Evolutionary conservation across 1,284 basidiomycete species (phyloP).

Genomic region (Rhodotorula sp.): DNA sequence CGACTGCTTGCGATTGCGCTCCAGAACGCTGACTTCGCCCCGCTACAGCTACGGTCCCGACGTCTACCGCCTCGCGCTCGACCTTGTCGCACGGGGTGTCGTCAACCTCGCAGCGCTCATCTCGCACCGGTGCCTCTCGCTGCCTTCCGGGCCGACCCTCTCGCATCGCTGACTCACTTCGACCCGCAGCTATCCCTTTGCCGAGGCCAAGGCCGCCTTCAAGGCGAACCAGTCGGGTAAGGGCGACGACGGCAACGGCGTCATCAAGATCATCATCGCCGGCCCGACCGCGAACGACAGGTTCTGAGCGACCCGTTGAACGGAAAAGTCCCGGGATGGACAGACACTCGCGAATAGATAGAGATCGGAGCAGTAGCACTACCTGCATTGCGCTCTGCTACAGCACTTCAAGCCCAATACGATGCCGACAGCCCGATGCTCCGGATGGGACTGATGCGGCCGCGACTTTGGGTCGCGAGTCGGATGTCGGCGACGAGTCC

Average conservation of each 20-base stretch:
- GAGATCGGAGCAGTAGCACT: no score
- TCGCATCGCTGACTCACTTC: background rate
- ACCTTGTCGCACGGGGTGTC: constrained; percentile 56
- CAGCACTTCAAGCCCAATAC: constrained; percentile 58
- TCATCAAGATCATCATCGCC: constrained; percentile 56
- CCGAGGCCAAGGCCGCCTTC: constrained; percentile 57
- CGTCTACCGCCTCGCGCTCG: constrained; percentile 60
- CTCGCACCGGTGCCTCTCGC: constrained; percentile 56
- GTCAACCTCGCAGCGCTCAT: constrained; percentile 58
- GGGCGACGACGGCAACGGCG: constrained; percentile 59
- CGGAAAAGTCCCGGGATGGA: background rate
- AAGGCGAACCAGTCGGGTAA: constrained; percentile 62
- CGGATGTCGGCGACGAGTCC: constrained; percentile 80
- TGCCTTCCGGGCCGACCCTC: background rate
- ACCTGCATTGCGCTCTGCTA: background rate
- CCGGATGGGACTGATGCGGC: constrained; percentile 61
- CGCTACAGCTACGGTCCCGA: constrained; percentile 56
- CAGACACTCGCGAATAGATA: background rate
- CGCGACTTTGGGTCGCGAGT: constrained; percentile 65
- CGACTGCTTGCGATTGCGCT: no score
- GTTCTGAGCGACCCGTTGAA: background rate
- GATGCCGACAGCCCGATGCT: constrained; percentile 85
- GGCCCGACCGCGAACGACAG: constrained; percentile 11
- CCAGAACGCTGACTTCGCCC: no score
- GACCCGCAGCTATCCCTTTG: constrained; percentile 49